Conservation (phyloP, 441 rosid species). For the Lagerstroemia fauriei region DNA sequence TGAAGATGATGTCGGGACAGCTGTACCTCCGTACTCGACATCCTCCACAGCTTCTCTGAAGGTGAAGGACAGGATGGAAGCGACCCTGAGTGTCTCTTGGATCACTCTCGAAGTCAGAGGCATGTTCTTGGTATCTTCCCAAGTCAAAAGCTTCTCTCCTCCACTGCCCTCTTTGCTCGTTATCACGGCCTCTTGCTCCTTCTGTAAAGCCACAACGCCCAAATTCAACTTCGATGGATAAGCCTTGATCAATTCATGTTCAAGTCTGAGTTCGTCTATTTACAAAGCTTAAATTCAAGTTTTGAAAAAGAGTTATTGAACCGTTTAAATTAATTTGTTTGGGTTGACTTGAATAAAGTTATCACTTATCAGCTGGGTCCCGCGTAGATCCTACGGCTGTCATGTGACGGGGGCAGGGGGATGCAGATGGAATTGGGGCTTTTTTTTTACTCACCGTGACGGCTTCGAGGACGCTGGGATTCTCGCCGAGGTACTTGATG, state of each 20-base stretch:
- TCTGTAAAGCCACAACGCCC: slow-evolving; percentile 41
- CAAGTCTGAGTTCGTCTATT: too few relatives aligned
- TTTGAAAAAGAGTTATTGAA: too few relatives aligned
- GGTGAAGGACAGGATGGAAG: slow-evolving; percentile 87
- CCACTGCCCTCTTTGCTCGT: slow-evolving; percentile 42
- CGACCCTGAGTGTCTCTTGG: slow-evolving; percentile 84
- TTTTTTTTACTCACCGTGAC: slow-evolving; percentile 61
- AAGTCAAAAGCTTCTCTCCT: slow-evolving; percentile 47
- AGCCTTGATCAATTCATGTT: too few relatives aligned
- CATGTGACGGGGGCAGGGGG: slow-evolving; percentile 62
- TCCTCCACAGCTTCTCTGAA: slow-evolving; percentile 95
- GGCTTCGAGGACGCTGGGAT: slow-evolving; percentile 72
- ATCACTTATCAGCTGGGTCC: too few relatives aligned
- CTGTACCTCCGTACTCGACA: slow-evolving; percentile 80
- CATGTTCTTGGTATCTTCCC: slow-evolving; percentile 89
- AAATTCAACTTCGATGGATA: not conserved
- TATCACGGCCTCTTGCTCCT: slow-evolving; percentile 74
- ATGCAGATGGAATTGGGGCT: too few relatives aligned
- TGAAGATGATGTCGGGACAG: not conserved
- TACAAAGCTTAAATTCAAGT: too few relatives aligned
- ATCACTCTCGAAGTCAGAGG: slow-evolving; percentile 79
- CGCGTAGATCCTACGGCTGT: slow-evolving; percentile 56
- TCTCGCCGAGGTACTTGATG: slow-evolving; percentile 78
- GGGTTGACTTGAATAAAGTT: too few relatives aligned
- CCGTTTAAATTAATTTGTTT: too few relatives aligned